These are phyloP conservation scores for Clathrospora elynae DNA, from an alignment of 2,329 filamentous ascomycete species.

Conservation along the genomic window DNA sequence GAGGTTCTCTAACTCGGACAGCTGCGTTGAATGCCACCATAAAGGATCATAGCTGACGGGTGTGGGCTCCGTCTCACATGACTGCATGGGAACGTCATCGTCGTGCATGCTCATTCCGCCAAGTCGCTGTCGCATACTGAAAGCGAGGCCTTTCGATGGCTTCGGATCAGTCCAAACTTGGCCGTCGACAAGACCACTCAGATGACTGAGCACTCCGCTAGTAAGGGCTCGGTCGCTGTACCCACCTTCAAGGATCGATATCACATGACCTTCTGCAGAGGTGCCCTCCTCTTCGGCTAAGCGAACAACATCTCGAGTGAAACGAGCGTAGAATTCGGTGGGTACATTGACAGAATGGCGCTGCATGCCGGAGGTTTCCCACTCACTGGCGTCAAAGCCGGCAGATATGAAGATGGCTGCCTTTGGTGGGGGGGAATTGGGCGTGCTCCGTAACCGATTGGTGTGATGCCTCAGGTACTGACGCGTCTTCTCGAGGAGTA, in stretches of 20 bases:
- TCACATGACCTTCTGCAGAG: slow-evolving; percentile 78
- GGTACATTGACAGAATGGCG: slow-evolving; percentile 94
- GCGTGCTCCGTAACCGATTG: slow-evolving; percentile 62
- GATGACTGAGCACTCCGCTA: slow-evolving; percentile 86
- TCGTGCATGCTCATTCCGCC: slow-evolving; percentile 49
- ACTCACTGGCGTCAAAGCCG: slow-evolving; percentile 96
- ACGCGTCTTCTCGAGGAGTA: slow-evolving; percentile 80
- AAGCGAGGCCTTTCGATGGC: slow-evolving; percentile 56
- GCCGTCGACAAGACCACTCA: slow-evolving; percentile 77
- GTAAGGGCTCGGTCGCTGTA: slow-evolving; percentile 91
- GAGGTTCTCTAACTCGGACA: slow-evolving; percentile 43
- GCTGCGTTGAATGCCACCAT: slow-evolving; percentile 52
- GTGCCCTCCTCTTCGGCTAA: slow-evolving; percentile 80
- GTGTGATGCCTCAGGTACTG: slow-evolving; percentile 76
- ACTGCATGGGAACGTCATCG: slow-evolving; percentile 23
- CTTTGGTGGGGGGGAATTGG: slow-evolving; percentile 68
- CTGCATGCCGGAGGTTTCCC: slow-evolving; percentile 92
- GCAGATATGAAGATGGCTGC: slow-evolving; percentile 93
- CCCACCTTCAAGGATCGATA: slow-evolving; percentile 93
- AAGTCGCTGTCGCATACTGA: slow-evolving; percentile 63
- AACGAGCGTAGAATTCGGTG: slow-evolving; percentile 91
- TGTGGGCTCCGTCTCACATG: slow-evolving; percentile 25
- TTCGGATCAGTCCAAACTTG: slow-evolving; percentile 38
- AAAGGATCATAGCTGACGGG: slow-evolving; percentile 45
- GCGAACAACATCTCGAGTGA: slow-evolving; percentile 82